Conservation (phyloP, 2,329 filamentous ascomycete species). For the Botrytis squamosa region DNA sequence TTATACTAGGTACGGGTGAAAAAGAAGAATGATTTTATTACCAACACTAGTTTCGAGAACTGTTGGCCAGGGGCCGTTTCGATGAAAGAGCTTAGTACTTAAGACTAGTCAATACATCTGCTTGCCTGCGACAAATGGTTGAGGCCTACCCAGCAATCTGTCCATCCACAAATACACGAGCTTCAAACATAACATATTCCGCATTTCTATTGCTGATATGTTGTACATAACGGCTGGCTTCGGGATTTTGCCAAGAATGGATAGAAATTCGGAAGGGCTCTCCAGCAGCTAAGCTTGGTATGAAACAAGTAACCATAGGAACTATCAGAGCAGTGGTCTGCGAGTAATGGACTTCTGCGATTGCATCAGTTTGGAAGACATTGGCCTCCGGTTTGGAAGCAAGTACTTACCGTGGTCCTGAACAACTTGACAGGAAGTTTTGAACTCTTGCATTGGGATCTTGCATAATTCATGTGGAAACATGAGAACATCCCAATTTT, state of each 20-base stretch:
- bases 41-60: conserved; percentile 45
- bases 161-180: conserved; percentile 69
- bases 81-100: conserved; percentile 51
- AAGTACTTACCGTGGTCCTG: conserved; percentile 45
- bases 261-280: conserved; percentile 69
- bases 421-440: conserved; percentile 70
- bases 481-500: conserved; percentile 82
- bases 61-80: conserved; percentile 51
- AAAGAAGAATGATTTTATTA: conserved; percentile 37
- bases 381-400: not conserved
- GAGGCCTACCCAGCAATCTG: conserved; percentile 54
- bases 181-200: conserved; percentile 61
- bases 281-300: conserved; percentile 60
- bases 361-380: not conserved
- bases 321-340: conserved; percentile 38
- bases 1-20: not conserved
- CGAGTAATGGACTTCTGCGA: not conserved
- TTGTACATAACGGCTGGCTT: conserved; percentile 56
- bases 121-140: not conserved
- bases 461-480: conserved; percentile 65
- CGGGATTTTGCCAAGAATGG: conserved; percentile 68
- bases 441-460: conserved; percentile 78
- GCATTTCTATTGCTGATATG: conserved; percentile 53
- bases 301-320: conserved; percentile 70
- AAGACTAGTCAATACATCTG: not conserved